These are phyloP conservation scores for Lotus japonicus DNA, from an alignment of 306 rosid genomes.

Conservation along the genomic window DNA sequence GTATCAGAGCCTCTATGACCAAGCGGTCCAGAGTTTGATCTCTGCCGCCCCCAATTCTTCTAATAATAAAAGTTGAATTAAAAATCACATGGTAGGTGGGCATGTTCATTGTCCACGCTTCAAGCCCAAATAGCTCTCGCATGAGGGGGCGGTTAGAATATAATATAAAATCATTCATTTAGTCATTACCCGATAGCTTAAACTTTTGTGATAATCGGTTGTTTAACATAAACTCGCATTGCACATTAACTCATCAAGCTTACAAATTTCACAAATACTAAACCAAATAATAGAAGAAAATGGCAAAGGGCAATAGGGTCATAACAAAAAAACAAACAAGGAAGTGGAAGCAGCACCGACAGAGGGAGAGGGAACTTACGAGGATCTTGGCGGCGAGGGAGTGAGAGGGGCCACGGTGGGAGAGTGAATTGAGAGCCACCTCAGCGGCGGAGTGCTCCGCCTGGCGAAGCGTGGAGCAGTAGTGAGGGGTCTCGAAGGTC, in stretches of 20 bases:
- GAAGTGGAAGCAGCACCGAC: slow-evolving; percentile 15
- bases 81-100: too few relatives aligned
- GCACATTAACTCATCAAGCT: background rate
- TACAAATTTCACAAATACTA: background rate
- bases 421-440: slow-evolving; percentile 88
- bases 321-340: slow-evolving; percentile 6
- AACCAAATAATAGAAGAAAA: background rate
- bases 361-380: slow-evolving; percentile 39
- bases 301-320: slow-evolving; percentile 33
- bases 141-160: too few relatives aligned
- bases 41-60: too few relatives aligned
- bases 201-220: too few relatives aligned
- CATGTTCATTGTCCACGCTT: too few relatives aligned
- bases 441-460: slow-evolving; percentile 99
- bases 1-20: too few relatives aligned
- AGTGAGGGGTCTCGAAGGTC: slow-evolving; percentile 82
- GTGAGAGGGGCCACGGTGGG: slow-evolving; percentile 87
- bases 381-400: slow-evolving; percentile 88
- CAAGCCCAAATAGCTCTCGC: too few relatives aligned
- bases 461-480: slow-evolving; percentile 89
- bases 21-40: too few relatives aligned
- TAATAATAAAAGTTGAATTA: too few relatives aligned
- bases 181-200: too few relatives aligned
- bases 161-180: too few relatives aligned
- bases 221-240: slow-evolving; percentile 7